phyloP scores from a whole-genome alignment of 2,329 filamentous ascomycete species.

The Phyllachora maydis region DNA sequence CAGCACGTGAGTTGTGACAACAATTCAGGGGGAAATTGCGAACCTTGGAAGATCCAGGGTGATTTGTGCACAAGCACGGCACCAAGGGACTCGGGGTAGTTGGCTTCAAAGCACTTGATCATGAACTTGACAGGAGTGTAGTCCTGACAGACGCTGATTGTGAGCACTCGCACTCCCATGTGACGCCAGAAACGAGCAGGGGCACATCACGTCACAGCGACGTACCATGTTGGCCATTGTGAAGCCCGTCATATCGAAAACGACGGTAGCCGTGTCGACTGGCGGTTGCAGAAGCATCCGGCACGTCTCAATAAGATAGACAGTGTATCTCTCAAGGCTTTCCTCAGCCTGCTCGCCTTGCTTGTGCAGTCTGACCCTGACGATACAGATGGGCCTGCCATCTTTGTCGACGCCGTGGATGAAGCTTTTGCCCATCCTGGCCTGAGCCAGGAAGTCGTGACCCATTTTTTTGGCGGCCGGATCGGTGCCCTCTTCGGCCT shows the following conservation, averaged over 20 bases:
- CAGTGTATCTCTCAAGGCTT: conserved; percentile 72
- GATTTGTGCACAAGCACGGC: conserved; percentile 86
- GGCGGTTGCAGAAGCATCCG: conserved; percentile 61
- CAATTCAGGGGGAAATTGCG: too few relatives aligned
- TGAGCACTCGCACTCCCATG: too few relatives aligned
- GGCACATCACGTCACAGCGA: too few relatives aligned
- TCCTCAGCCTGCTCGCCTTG: conserved; percentile 66
- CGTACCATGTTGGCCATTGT: conserved; percentile 93
- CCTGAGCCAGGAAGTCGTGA: conserved; percentile 62
- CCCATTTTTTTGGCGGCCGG: conserved; percentile 41
- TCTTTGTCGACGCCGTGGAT: conserved; percentile 71
- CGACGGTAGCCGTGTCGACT: conserved; percentile 76
- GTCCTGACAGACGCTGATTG: too few relatives aligned
- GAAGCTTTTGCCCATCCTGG: conserved; percentile 83
- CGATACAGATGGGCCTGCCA: conserved; percentile 71
- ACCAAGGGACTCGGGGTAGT: conserved; percentile 87
- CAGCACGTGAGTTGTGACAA: too few relatives aligned
- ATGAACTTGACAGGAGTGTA: conserved; percentile 96
- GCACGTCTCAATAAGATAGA: conserved; percentile 89
- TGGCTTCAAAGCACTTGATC: conserved; percentile 98
- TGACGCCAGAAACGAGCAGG: too few relatives aligned
- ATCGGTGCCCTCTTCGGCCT: conserved; percentile 34
- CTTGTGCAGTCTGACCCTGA: conserved; percentile 64
- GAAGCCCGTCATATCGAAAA: conserved; percentile 94
- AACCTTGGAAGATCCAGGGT: conserved; percentile 89